These are phyloP conservation scores for Magnaporthiopsis poae DNA, from an alignment of 2,329 filamentous ascomycete species.

Conservation along the genomic window DNA sequence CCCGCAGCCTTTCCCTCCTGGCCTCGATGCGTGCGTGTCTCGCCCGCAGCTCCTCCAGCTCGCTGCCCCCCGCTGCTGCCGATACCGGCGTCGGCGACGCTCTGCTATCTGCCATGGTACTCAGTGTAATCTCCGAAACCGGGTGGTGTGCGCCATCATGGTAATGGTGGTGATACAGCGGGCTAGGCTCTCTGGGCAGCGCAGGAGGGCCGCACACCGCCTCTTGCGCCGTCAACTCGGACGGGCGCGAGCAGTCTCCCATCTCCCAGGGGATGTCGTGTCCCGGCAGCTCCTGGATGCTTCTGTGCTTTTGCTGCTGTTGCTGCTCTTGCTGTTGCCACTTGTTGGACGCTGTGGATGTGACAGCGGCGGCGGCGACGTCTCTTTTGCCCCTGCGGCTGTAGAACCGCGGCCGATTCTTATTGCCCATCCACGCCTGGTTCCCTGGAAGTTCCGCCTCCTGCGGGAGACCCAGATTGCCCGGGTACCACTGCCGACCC, in stretches of 20 bases:
- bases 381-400: background rate
- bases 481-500: background rate
- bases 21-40: background rate
- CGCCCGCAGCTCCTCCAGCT: background rate
- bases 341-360: background rate
- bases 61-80: background rate
- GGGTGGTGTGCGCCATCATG: background rate
- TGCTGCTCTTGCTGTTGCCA: background rate
- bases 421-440: background rate
- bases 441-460: background rate
- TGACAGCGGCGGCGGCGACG: no score
- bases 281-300: background rate
- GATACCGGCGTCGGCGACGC: background rate
- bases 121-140: background rate
- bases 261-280: background rate
- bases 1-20: conserved; percentile 1
- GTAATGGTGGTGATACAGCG: background rate
- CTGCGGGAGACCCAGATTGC: background rate
- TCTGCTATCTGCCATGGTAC: background rate
- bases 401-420: background rate
- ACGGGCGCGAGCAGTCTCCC: background rate
- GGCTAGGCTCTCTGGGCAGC: background rate
- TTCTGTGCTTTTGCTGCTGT: background rate
- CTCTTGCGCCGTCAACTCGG: background rate
- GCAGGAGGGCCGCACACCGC: background rate